These are phyloP conservation scores for Fraxinus albicans DNA, from an alignment of 305 asterid genomes.

Conservation along the genomic window DNA sequence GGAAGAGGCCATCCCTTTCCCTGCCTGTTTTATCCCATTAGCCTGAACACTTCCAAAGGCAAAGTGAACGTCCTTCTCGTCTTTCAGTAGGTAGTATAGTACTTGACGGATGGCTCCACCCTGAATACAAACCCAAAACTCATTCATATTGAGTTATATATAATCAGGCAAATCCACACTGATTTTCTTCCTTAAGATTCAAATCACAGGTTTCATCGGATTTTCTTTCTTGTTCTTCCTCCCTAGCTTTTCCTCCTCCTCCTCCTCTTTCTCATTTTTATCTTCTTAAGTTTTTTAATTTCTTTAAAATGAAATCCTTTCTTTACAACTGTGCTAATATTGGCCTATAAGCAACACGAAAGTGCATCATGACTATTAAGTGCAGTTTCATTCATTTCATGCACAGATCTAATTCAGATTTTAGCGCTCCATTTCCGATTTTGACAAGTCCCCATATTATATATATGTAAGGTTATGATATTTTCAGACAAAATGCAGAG, in stretches of 20 bases:
- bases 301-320: not conserved
- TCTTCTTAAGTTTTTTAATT: not conserved
- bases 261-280: not conserved
- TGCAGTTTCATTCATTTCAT: not conserved
- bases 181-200: not conserved
- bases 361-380: not conserved
- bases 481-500: not conserved
- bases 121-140: slow-evolving; percentile 10
- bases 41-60: not conserved
- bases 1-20: not conserved
- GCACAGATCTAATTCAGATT: not conserved
- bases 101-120: not conserved
- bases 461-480: not conserved
- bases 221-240: not conserved
- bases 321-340: not conserved
- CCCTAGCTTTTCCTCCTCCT: not conserved
- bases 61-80: not conserved
- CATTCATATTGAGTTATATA: not conserved
- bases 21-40: not conserved
- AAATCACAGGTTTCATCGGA: not conserved
- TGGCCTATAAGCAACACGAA: not conserved
- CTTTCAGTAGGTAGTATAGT: not conserved
- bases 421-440: not conserved
- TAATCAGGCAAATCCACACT: not conserved
- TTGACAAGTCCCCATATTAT: not conserved